These are phyloP conservation scores for Malassezia slooffiae DNA, from an alignment of 1,284 basidiomycete genomes.

Conservation along the genomic window DNA sequence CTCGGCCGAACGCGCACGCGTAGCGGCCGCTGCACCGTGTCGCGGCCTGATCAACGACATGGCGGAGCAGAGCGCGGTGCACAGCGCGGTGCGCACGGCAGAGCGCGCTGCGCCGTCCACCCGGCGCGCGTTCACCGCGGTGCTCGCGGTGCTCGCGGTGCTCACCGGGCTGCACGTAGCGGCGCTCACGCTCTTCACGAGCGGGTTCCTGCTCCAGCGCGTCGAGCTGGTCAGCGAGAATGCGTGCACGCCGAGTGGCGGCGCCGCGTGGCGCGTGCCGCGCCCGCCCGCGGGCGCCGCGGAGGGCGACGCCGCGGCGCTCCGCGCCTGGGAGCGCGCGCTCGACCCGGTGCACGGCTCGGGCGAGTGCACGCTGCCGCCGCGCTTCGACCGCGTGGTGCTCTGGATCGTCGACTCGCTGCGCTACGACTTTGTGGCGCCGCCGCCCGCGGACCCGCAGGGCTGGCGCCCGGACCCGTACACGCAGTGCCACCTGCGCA, in stretches of 20 bases:
- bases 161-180: constrained; percentile 22
- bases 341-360: constrained; percentile 11
- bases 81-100: neutral
- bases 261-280: constrained; percentile 5
- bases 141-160: constrained; percentile 20
- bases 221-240: constrained; percentile 24
- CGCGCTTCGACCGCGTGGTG: constrained; percentile 53
- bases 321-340: constrained; percentile 21
- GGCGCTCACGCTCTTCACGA: constrained; percentile 34
- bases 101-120: constrained; percentile 2
- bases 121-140: constrained; percentile 21
- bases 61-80: too few relatives aligned
- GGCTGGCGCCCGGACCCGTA: constrained; percentile 50
- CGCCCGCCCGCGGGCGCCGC: constrained; percentile 11
- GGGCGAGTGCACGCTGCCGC: constrained; percentile 31
- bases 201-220: constrained; percentile 39
- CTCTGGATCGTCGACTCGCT: constrained; percentile 83
- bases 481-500: constrained; percentile 70
- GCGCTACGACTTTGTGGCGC: constrained; percentile 84
- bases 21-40: too few relatives aligned
- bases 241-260: neutral
- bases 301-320: constrained; percentile 9
- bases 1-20: too few relatives aligned
- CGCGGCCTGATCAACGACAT: too few relatives aligned
- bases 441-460: constrained; percentile 52